These are phyloP conservation scores for Parathielavia hyrcaniae DNA, from an alignment of 495 filamentous ascomycete species.

Conservation along the genomic window DNA sequence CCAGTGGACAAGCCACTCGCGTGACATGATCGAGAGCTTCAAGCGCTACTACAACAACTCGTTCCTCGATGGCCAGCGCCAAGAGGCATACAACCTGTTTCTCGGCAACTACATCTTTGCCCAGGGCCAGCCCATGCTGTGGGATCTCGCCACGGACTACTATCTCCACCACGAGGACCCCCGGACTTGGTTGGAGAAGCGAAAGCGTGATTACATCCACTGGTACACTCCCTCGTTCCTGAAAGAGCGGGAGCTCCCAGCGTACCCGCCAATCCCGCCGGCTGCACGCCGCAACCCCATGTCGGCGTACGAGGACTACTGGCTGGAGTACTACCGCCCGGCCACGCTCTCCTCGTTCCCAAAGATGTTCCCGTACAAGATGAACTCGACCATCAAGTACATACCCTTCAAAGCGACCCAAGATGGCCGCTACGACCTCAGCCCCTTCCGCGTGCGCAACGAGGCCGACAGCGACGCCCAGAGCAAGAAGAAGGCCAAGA, in stretches of 20 bases:
- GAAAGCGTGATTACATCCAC: conserved; percentile 61
- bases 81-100: conserved; percentile 97
- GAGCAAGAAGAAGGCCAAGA: conserved; percentile 49
- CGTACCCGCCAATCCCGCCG: conserved; percentile 37
- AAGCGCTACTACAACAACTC: conserved; percentile 99
- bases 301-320: conserved; percentile 83
- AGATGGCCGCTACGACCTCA: conserved; percentile 68
- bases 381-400: conserved; percentile 80
- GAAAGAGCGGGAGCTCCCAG: conserved; percentile 51
- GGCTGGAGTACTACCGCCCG: conserved; percentile 96
- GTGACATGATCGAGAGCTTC: conserved; percentile 99
- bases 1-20: conserved; percentile 93
- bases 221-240: conserved; percentile 84
- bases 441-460: conserved; percentile 72
- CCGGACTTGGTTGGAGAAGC: conserved; percentile 58
- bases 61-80: conserved; percentile 89
- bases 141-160: conserved; percentile 93
- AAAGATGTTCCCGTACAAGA: conserved; percentile 83
- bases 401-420: conserved; percentile 66
- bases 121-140: conserved; percentile 91
- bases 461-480: conserved; percentile 39
- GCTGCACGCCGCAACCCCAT: conserved; percentile 49
- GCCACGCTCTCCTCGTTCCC: conserved; percentile 73
- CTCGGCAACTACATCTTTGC: conserved; percentile 91
- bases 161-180: conserved; percentile 91